phyloP scores from a whole-genome alignment of 176 grass and related monocot species.

The Chloris gayana region DNA sequence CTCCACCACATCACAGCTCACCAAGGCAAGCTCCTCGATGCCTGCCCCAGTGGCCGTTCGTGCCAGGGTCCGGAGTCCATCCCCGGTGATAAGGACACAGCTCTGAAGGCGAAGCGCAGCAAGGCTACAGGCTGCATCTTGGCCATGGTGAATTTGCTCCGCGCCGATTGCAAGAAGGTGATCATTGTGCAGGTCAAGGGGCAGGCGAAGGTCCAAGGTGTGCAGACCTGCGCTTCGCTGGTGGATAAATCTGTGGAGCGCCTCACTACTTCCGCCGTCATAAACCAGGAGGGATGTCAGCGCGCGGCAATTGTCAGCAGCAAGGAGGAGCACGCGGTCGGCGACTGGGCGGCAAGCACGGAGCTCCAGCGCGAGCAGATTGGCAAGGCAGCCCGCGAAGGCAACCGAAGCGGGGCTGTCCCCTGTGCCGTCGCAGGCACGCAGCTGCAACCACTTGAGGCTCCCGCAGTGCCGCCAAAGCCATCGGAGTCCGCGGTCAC shows the following conservation, averaged over 20 bases:
- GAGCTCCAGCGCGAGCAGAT: conserved; percentile 74
- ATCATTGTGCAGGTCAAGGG: conserved; percentile 89
- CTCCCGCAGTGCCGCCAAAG: conserved; percentile 64
- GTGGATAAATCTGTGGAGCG: conserved; percentile 80
- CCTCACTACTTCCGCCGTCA: conserved; percentile 76
- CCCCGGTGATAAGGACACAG: conserved; percentile 86
- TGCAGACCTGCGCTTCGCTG: conserved; percentile 60
- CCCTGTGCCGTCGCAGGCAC: conserved; percentile 78
- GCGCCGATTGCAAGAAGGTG: conserved; percentile 75
- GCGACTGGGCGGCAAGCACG: conserved; percentile 83
- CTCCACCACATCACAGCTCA: conserved; percentile 86
- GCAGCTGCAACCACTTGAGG: conserved; percentile 80
- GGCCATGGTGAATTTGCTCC: neutral
- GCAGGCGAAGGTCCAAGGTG: conserved; percentile 87
- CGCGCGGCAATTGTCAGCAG: conserved; percentile 61
- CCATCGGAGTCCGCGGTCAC: conserved; percentile 71
- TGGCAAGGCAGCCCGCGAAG: conserved; percentile 55
- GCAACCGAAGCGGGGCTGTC: conserved; percentile 47
- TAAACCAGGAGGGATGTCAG: conserved; percentile 82
- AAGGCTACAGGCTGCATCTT: conserved; percentile 8
- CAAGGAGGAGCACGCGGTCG: conserved; percentile 72
- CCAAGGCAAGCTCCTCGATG: conserved; percentile 84
- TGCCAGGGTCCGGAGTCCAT: conserved; percentile 87
- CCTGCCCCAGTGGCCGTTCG: conserved; percentile 48
- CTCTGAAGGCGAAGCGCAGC: conserved; percentile 77